Conservation (phyloP, 2,329 filamentous ascomycete species). For the Corniculantispora saksenae region DNA sequence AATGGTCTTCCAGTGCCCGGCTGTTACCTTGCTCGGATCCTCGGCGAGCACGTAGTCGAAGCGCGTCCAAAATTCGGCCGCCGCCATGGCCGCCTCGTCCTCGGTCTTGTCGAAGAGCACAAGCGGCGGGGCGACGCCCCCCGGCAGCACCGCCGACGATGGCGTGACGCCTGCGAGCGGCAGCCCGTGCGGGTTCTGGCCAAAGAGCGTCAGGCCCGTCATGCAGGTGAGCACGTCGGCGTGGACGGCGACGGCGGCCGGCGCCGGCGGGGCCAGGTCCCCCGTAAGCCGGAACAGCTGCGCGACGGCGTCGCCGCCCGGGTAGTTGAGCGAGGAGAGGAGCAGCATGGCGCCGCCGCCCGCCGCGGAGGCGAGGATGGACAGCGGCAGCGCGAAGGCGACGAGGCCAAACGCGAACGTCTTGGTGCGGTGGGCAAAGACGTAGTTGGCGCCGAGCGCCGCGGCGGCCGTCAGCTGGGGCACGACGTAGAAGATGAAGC, state of each 20-base stretch:
- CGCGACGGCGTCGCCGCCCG: conserved; percentile 77
- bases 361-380: conserved; percentile 60
- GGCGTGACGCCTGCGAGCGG: conserved; percentile 34
- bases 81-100: conserved; percentile 43
- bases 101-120: conserved; percentile 65
- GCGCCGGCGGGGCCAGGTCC: conserved; percentile 25
- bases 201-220: conserved; percentile 70
- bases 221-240: conserved; percentile 69
- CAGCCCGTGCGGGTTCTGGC: conserved; percentile 46
- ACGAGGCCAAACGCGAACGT: conserved; percentile 55
- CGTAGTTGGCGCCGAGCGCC: conserved; percentile 69
- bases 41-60: conserved; percentile 66
- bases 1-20: conserved; percentile 56
- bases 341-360: conserved; percentile 69
- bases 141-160: conserved; percentile 4
- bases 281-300: conserved; percentile 45
- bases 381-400: conserved; percentile 57
- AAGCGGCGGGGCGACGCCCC: conserved; percentile 23
- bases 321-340: conserved; percentile 88
- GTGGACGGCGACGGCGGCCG: conserved; percentile 49
- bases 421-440: conserved; percentile 68
- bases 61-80: conserved; percentile 59
- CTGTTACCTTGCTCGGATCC: conserved; percentile 47
- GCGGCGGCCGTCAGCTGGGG: conserved; percentile 79
- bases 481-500: conserved; percentile 88